Percentiles rank a stretch among this genome's conserved stretches.
Conservation (phyloP, 2,329 filamentous ascomycete genomes). For the Alternaria sp. region DNA sequence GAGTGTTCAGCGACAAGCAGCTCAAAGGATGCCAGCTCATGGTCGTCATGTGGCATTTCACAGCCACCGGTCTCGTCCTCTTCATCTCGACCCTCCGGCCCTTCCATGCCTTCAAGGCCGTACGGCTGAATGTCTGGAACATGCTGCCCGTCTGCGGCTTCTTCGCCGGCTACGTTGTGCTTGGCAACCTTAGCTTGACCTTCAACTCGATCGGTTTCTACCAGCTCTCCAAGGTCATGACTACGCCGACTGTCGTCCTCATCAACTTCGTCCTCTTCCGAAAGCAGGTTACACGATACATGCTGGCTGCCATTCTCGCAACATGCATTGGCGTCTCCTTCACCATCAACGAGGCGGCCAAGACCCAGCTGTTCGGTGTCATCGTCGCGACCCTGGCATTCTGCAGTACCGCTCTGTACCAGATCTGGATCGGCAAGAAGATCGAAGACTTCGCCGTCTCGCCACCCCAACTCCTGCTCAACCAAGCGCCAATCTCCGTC, state of each 20-base stretch:
- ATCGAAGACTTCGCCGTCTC: slow-evolving; percentile 55
- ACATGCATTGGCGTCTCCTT: slow-evolving; percentile 55
- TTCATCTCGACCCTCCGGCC: slow-evolving; percentile 51
- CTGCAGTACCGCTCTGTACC: slow-evolving; percentile 55
- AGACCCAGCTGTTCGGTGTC: slow-evolving; percentile 51
- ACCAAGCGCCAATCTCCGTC: slow-evolving; percentile 56
- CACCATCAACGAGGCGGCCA: slow-evolving; percentile 52
- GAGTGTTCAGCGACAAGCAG: slow-evolving; percentile 54
- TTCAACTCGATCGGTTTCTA: slow-evolving; percentile 58
- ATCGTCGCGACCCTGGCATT: slow-evolving; percentile 54
- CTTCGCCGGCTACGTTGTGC: slow-evolving; percentile 56
- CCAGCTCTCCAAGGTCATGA: slow-evolving; percentile 58
- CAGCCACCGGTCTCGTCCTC: slow-evolving; percentile 53
- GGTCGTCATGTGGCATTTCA: slow-evolving; percentile 58
- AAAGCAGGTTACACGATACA: slow-evolving; percentile 51
- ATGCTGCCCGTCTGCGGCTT: slow-evolving; percentile 56
- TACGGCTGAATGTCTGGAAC: slow-evolving; percentile 52
- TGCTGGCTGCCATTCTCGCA: slow-evolving; percentile 50
- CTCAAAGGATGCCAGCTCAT: slow-evolving; percentile 54
- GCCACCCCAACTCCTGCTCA: slow-evolving; percentile 54
- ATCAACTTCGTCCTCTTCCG: slow-evolving; percentile 55
- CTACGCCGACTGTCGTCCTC: slow-evolving; percentile 54
- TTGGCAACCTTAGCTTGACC: slow-evolving; percentile 55
- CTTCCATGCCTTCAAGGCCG: slow-evolving; percentile 54
- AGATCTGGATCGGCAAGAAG: slow-evolving; percentile 59